These are phyloP conservation scores for Oryza punctata DNA, from an alignment of 176 grass and related monocot species.

Conservation along the genomic window DNA sequence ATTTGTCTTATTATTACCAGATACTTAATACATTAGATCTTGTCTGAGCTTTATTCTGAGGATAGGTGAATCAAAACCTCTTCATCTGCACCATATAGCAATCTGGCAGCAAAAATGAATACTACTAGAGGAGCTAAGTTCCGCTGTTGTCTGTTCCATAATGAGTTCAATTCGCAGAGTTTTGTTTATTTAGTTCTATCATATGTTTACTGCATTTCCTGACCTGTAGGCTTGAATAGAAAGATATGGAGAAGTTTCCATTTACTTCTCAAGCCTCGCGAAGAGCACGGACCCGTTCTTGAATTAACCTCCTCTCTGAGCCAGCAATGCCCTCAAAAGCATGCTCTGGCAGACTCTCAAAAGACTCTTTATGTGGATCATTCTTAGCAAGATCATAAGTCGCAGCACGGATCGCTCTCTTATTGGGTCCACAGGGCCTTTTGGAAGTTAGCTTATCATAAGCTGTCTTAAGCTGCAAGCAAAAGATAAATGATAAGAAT, in stretches of 20 bases:
- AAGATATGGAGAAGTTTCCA: background rate
- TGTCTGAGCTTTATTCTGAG: conserved; percentile 20
- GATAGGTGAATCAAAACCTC: background rate
- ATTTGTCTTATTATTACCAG: conserved; percentile 21
- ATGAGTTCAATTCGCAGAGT: background rate
- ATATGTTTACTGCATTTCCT: background rate
- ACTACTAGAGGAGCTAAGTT: background rate
- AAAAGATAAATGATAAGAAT: conserved; percentile 5
- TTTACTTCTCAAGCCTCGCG: conserved; percentile 38
- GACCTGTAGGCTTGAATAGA: background rate
- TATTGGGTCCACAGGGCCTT: conserved; percentile 76
- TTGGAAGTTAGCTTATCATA: conserved; percentile 66
- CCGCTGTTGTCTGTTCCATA: background rate
- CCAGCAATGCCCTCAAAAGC: conserved; percentile 64
- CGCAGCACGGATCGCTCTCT: conserved; percentile 66
- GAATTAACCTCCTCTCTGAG: conserved; percentile 76
- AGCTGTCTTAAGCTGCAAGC: conserved; percentile 62
- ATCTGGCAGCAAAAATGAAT: background rate
- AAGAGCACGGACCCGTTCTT: conserved; percentile 56
- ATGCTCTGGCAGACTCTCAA: conserved; percentile 73
- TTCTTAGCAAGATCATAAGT: conserved; percentile 87
- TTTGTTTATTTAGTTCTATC: background rate
- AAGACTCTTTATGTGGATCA: conserved; percentile 73
- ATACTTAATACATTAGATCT: background rate
- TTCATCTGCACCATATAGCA: background rate